Evolutionary conservation across 2,329 filamentous ascomycete genomes (phyloP), one percentile per base, ranked within the genome.

Genomic region (Fusarium sp.): DNA sequence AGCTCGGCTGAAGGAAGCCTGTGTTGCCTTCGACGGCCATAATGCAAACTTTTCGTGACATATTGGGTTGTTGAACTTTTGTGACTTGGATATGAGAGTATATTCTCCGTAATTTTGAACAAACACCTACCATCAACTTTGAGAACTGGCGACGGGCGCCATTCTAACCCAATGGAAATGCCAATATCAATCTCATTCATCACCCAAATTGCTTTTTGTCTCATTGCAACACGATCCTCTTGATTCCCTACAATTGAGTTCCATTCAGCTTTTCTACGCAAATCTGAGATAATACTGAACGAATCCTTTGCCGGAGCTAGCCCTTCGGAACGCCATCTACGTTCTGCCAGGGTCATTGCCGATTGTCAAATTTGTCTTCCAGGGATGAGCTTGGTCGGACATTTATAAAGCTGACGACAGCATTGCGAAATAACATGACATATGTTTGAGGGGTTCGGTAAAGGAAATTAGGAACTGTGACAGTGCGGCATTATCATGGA

Each of bases 11-110:
- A 59, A 82, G 75, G 66, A 84, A 85, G 66, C 84, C 84, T 6
- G 83, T 86, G 57, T 86, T 78, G 71, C 85, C 84, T 43, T 86
- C 84, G 14, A 80, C 78, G 33, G 84, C 80, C 3, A 83, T 85
- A 70, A 86, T 78, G 69, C 81, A 83, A 52, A 86, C 67, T 53
- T 85, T 85, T 66, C 83, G 82, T 1, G 82, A 74, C 83, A 85
- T 85, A n/a, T 18, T 63, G 18, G 17, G 9, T 17, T 11, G 13
- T 18, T 42, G 1, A 15, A 7, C 1, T 18, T 6, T 2, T 4
- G 17, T 31, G 6, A 20, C 17, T 6, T 4, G 14, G 10, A 10
- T 22, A 2, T 18, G 2, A 11, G 6, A 38, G 3, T 18, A 26
- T 4, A 17, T 10, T 14, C 5, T 28, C 15, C 10, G 31, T 1